phyloP scores from a whole-genome alignment of 2,329 filamentous ascomycete genomes.

The Epichloe coenophiala region DNA sequence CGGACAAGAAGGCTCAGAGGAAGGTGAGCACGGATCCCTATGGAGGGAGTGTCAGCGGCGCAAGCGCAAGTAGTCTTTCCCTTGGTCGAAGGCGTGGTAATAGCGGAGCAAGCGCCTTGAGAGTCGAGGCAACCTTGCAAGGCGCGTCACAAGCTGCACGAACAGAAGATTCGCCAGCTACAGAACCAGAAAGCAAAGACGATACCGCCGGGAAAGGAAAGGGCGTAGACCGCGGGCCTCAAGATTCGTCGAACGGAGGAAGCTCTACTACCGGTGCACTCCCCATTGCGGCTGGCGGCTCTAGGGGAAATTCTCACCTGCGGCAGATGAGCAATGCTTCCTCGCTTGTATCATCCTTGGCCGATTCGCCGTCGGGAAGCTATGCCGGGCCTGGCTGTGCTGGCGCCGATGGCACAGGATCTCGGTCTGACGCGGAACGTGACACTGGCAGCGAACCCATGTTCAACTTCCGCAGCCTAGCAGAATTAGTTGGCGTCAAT shows the following conservation, averaged over 20 bases:
- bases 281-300: constrained; percentile 34
- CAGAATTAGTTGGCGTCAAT: constrained; percentile 64
- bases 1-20: constrained; percentile 64
- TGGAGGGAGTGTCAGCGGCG: constrained; percentile 22
- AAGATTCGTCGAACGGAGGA: constrained; percentile 13
- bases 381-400: constrained; percentile 25
- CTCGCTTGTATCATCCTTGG: constrained; percentile 63
- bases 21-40: constrained; percentile 35
- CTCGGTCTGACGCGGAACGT: constrained; percentile 36
- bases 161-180: constrained; percentile 10
- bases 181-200: constrained; percentile 17
- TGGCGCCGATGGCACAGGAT: constrained; percentile 22
- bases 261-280: constrained; percentile 25
- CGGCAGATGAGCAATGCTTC: constrained; percentile 80
- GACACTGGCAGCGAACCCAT: constrained; percentile 55
- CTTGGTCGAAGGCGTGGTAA: constrained; percentile 46
- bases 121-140: constrained; percentile 40
- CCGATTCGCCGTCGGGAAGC: constrained; percentile 50
- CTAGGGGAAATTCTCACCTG: constrained; percentile 54
- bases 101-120: constrained; percentile 45
- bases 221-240: constrained; percentile 42
- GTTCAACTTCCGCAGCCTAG: constrained; percentile 84
- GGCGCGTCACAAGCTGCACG: constrained; percentile 22
- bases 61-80: constrained; percentile 51
- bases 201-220: constrained; percentile 48